Base-by-base conservation (phyloP, 2,329 filamentous ascomycete genomes). In the Magnaporthales sp. region DNA sequence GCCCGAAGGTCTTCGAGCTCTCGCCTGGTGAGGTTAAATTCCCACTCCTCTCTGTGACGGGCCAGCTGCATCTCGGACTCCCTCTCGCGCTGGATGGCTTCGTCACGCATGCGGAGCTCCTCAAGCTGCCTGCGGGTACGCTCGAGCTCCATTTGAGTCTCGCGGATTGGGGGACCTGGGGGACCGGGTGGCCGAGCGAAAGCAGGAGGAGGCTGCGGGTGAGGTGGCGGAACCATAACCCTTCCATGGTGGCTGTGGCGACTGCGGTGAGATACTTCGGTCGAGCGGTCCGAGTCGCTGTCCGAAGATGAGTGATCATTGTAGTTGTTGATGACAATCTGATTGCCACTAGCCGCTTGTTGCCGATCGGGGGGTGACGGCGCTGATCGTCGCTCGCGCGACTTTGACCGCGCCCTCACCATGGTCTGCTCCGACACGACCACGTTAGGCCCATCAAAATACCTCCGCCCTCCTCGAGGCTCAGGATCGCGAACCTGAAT, bases 241-340 rank as follows among this genome's bases (percentile, higher is more conserved):
- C 65, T 30, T n/a, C 31, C n/a, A 56, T 54, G 64, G 32, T 62
- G 58, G 26, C 31, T 62, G 38, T 63, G 58, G 30, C 54, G 65
- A 26, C 46, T 58, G 29, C 30, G 51, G 19, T 27, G 46, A 5
- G 64, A 65, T 11, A 58, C 46, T 11, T 24, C 46, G 63, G 63
- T 64, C 46, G 64, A 65, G 51, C 29, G 64, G 30, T 78, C 71
- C 8, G 71, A 75, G 2, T 78, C 78, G 19, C 79, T 77, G 46
- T 83, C 81, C 5, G 79, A 82, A 24, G 73, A 75, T 71, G 72
- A 72, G 56, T 73, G 68, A 19, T 72, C 75, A 65, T 80, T 82
- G 67, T 78, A 78, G 73, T 86, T 87, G 72, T 86, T 85, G 73
- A 87, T 86, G 65, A 87, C 81, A 63, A 87, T 65, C 51, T 65